A percentile compares a stretch with the other conserved stretches of the same genome.
phyloP scores from a whole-genome alignment of 208 protist species.

The Leptomonas pyrrhocoris region DNA sequence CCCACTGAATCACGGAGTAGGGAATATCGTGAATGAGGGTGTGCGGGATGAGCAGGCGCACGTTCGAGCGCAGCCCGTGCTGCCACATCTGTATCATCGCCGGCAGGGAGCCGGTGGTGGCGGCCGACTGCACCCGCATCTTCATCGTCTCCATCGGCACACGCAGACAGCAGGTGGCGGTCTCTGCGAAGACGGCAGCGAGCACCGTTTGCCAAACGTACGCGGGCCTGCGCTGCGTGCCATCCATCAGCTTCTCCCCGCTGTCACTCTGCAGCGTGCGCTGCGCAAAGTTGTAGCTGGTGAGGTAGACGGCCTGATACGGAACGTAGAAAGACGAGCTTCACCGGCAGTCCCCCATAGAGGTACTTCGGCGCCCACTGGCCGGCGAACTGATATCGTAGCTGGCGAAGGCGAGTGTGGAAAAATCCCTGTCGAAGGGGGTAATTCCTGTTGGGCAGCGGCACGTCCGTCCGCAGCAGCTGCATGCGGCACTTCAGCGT shows the following conservation, averaged over 20 bases:
- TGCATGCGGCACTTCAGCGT: constrained; percentile 86
- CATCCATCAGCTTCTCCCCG: neutral
- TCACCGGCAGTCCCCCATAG: constrained; percentile 76
- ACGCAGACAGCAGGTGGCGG: constrained; percentile 56
- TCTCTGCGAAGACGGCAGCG: constrained; percentile 62
- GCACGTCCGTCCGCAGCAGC: constrained; percentile 32
- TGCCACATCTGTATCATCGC: constrained; percentile 55
- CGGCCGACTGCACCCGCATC: constrained; percentile 75
- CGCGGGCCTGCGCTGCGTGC: neutral
- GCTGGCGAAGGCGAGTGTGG: constrained; percentile 16
- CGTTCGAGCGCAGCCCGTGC: constrained; percentile 45
- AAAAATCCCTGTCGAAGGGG: neutral
- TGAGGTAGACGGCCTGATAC: constrained; percentile 79
- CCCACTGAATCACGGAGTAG: constrained; percentile 81
- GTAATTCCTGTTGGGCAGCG: constrained; percentile 4
- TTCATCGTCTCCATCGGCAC: constrained; percentile 90
- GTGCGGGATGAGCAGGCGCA: constrained; percentile 63
- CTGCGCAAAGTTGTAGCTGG: constrained; percentile 54
- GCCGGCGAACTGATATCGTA: constrained; percentile 55
- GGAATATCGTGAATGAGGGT: constrained; percentile 83
- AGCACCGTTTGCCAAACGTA: constrained; percentile 45
- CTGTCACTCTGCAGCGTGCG: constrained; percentile 19
- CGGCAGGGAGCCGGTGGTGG: constrained; percentile 39
- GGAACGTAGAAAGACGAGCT: constrained; percentile 78
- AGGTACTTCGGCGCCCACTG: constrained; percentile 65